Evolutionary conservation across 257 asterid species (phyloP).

Genomic region (Catharanthus roseus): DNA sequence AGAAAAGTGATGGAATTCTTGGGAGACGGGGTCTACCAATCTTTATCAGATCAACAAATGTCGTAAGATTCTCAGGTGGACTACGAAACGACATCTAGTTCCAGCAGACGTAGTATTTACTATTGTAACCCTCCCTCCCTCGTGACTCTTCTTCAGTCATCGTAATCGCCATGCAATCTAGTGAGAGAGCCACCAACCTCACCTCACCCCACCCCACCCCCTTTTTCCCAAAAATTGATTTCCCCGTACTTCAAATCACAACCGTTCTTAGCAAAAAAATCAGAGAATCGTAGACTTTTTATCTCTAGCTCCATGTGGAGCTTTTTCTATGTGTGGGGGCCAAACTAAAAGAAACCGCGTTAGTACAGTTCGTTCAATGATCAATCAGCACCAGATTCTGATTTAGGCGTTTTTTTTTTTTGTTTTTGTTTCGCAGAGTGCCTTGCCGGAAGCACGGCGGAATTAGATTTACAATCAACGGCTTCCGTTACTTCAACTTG

Average conservation of each 20-base stretch:
- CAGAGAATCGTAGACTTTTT: conserved; percentile 19
- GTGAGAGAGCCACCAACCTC: no score
- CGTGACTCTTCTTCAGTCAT: not conserved
- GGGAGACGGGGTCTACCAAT: not conserved
- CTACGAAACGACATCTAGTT: not conserved
- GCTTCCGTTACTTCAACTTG: conserved; percentile 29
- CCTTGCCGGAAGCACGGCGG: conserved; percentile 31
- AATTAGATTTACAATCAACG: conserved; percentile 29
- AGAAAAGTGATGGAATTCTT: not conserved
- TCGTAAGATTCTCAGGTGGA: not conserved
- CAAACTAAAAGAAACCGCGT: conserved; percentile 5
- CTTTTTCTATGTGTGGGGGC: not conserved
- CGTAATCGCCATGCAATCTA: no score
- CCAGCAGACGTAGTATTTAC: no score
- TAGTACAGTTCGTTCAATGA: not conserved
- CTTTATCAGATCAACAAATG: not conserved
- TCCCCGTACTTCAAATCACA: not conserved
- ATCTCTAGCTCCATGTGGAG: conserved; percentile 11
- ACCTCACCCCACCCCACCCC: no score
- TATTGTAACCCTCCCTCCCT: no score
- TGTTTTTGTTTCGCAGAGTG: conserved; percentile 9
- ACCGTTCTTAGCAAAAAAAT: conserved; percentile 3
- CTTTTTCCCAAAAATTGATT: not conserved
- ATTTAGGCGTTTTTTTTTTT: not conserved
- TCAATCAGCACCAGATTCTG: not conserved